phyloP scores from a whole-genome alignment of 208 protist genomes.

The Leptomonas seymouri region DNA sequence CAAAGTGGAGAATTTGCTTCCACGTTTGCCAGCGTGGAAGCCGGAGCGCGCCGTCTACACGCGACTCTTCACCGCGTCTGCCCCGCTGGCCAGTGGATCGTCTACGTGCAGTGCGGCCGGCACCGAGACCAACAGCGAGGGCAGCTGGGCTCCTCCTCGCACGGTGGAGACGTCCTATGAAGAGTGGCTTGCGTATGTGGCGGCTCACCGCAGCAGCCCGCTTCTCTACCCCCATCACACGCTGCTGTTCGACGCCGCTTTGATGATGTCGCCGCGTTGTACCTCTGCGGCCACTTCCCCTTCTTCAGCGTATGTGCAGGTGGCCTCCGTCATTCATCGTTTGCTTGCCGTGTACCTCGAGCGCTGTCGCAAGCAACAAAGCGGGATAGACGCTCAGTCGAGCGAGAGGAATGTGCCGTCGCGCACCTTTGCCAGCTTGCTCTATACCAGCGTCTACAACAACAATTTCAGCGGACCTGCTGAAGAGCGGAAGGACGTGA shows the following conservation, averaged over 20 bases:
- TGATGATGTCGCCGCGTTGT: not conserved
- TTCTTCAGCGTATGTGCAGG: not conserved
- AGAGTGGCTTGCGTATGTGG: slow-evolving; percentile 37
- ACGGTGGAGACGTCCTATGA: slow-evolving; percentile 9
- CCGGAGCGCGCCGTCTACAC: slow-evolving; percentile 12
- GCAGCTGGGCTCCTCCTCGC: not conserved
- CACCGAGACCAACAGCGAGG: not conserved
- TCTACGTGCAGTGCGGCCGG: not conserved
- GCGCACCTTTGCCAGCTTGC: slow-evolving; percentile 17
- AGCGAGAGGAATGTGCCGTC: slow-evolving; percentile 12
- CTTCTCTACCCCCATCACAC: slow-evolving; percentile 48
- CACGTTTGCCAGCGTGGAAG: slow-evolving; percentile 1
- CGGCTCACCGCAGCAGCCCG: slow-evolving; percentile 17
- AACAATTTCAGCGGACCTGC: slow-evolving; percentile 29
- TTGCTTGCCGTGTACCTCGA: slow-evolving; percentile 21
- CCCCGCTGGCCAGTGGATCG: not conserved
- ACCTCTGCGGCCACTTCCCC: not conserved
- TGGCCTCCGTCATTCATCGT: slow-evolving; percentile 18
- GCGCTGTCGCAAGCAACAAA: slow-evolving; percentile 19
- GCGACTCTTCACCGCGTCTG: not conserved
- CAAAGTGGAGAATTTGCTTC: slow-evolving; percentile 3
- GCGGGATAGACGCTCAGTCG: not conserved
- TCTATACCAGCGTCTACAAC: slow-evolving; percentile 32
- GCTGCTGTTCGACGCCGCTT: slow-evolving; percentile 10
- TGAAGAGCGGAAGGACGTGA: slow-evolving; percentile 31